phyloP scores from a whole-genome alignment of 2,329 filamentous ascomycete genomes.

The Epichloe coenophiala region DNA sequence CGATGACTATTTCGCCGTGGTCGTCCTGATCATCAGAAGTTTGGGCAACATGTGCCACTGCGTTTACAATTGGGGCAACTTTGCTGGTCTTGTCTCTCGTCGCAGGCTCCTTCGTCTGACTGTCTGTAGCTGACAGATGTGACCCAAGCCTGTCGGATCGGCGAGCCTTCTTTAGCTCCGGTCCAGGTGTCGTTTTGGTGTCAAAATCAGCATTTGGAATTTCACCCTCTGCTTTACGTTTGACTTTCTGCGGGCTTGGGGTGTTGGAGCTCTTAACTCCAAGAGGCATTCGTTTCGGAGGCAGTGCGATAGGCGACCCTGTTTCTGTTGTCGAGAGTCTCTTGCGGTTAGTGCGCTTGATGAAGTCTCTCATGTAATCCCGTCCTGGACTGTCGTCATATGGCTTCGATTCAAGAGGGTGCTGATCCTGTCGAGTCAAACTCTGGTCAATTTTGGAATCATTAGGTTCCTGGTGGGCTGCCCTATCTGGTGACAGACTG shows the following conservation, averaged over 20 bases:
- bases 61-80: background rate
- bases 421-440: background rate
- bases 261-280: slow-evolving; percentile 23
- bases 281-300: slow-evolving; percentile 17
- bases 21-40: slow-evolving; percentile 4
- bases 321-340: slow-evolving; percentile 16
- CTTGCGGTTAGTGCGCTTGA: slow-evolving; percentile 19
- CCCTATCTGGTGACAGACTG: background rate
- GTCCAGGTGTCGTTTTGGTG: slow-evolving; percentile 9
- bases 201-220: slow-evolving; percentile 10
- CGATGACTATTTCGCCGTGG: slow-evolving; percentile 8
- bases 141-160: slow-evolving; percentile 7
- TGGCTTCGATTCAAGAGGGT: background rate
- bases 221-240: slow-evolving; percentile 18
- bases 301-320: slow-evolving; percentile 17
- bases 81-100: background rate
- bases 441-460: background rate
- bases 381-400: slow-evolving; percentile 21
- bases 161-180: slow-evolving; percentile 13
- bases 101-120: background rate
- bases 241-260: slow-evolving; percentile 18
- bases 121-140: background rate
- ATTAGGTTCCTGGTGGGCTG: background rate
- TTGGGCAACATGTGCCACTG: background rate
- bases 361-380: slow-evolving; percentile 22